Conservation (phyloP, 148 eudicot species). For the Oxyria digyna region DNA sequence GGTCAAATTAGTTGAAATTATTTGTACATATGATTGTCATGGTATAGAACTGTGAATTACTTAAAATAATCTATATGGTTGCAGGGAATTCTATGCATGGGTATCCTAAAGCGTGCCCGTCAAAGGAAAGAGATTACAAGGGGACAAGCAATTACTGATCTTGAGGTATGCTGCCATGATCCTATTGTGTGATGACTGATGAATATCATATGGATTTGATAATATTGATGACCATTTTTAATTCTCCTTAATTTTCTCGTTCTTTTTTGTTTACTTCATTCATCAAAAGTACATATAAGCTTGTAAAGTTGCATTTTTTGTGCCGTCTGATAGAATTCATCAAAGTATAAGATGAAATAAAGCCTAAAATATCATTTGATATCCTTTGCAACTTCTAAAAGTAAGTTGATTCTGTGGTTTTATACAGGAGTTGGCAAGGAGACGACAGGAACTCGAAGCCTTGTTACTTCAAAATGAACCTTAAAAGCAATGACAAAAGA, state of each 20-base stretch:
- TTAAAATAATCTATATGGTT: not conserved
- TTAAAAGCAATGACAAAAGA: not conserved
- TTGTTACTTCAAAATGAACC: conserved; percentile 18
- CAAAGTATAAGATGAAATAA: not conserved
- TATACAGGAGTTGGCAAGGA: conserved; percentile 55
- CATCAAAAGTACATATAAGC: not conserved
- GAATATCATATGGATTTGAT: not conserved
- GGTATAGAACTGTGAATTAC: too few species aligned
- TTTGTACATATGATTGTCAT: too few species aligned
- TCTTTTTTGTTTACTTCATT: not conserved
- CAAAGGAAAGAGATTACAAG: conserved; percentile 53
- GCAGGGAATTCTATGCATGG: conserved; percentile 86
- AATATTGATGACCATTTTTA: not conserved
- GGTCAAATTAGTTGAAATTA: too few species aligned
- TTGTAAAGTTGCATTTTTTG: not conserved
- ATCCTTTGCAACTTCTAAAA: not conserved
- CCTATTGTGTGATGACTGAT: not conserved
- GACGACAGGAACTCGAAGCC: conserved; percentile 70
- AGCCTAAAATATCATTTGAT: not conserved
- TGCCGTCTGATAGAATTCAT: not conserved
- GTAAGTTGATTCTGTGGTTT: not conserved
- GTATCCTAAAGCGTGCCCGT: conserved; percentile 75
- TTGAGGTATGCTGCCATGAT: conserved; percentile 38
- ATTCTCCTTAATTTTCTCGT: not conserved
- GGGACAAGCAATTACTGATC: conserved; percentile 68